Percentiles rank a stretch among this genome's conserved stretches.
Conservation (phyloP, 2,329 filamentous ascomycete genomes). For the Ophiocordyceps robertsii region DNA sequence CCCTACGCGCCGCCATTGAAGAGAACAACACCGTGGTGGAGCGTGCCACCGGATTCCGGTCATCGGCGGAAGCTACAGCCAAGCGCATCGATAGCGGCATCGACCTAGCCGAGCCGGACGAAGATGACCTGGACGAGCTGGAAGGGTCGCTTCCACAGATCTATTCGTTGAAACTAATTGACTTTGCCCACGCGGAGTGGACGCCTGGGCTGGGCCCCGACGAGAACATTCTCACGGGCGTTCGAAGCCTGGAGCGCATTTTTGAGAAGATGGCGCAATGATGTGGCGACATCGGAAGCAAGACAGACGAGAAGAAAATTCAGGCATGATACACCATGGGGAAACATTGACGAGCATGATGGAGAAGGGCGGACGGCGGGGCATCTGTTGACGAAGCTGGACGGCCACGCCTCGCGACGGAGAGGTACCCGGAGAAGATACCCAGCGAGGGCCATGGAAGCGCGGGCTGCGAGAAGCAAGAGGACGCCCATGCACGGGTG, state of each 20-base stretch:
- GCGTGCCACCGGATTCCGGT: constrained; percentile 32
- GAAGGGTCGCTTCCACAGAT: constrained; percentile 46
- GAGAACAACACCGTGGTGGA: constrained; percentile 36
- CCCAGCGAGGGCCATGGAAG: not conserved
- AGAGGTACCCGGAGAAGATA: not conserved
- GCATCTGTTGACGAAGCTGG: too few relatives aligned
- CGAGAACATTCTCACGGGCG: constrained; percentile 65
- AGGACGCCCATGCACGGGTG: too few relatives aligned
- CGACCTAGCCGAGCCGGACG: constrained; percentile 28
- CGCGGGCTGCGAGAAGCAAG: too few relatives aligned
- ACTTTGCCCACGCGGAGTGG: constrained; percentile 90
- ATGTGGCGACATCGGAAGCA: constrained; percentile 1
- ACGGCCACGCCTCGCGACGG: not conserved
- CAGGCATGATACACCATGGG: too few relatives aligned
- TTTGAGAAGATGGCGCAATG: constrained; percentile 48
- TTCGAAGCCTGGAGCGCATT: constrained; percentile 57
- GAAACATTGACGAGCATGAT: too few relatives aligned
- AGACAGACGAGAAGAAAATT: not conserved
- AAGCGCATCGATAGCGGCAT: constrained; percentile 44
- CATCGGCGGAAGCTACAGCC: constrained; percentile 17
- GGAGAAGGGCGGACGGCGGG: too few relatives aligned
- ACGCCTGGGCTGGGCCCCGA: constrained; percentile 72
- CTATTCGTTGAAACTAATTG: constrained; percentile 76
- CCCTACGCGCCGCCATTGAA: constrained; percentile 37
- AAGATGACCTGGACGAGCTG: constrained; percentile 32